phyloP scores from a whole-genome alignment of 805 yeast genomes.

The Lipomyces lipofer region DNA sequence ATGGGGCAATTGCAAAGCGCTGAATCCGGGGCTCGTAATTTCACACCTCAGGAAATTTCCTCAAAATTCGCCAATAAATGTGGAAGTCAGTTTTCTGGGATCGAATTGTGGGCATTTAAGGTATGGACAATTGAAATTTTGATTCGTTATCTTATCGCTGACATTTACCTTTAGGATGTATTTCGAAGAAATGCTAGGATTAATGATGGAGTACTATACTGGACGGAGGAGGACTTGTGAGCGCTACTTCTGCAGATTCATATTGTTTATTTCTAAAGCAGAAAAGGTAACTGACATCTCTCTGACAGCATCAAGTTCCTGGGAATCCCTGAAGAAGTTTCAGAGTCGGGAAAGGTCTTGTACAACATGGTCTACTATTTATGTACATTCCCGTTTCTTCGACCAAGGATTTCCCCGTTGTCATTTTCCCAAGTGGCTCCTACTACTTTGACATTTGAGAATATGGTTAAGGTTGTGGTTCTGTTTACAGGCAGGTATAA shows the following conservation, averaged over 20 bases:
- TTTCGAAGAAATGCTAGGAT: conserved; percentile 36
- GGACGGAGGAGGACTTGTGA: conserved; percentile 28
- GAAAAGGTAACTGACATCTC: background rate
- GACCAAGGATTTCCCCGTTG: conserved; percentile 34
- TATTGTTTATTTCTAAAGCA: too few relatives aligned
- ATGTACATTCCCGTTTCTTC: conserved; percentile 53
- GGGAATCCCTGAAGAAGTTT: conserved; percentile 41
- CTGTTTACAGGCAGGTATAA: conserved; percentile 48
- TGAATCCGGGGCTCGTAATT: conserved; percentile 8
- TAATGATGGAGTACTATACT: conserved; percentile 22
- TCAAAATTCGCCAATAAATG: conserved; percentile 40
- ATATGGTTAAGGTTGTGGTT: conserved; percentile 48
- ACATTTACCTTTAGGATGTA: conserved; percentile 18
- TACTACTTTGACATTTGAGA: conserved; percentile 42
- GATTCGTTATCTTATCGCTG: background rate
- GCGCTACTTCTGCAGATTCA: background rate
- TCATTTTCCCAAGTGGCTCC: conserved; percentile 26
- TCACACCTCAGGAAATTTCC: conserved; percentile 35
- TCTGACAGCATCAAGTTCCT: conserved; percentile 34
- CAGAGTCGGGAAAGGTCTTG: conserved; percentile 41
- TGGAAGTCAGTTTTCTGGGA: conserved; percentile 39
- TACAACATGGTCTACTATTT: conserved; percentile 47
- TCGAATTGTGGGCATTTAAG: conserved; percentile 42
- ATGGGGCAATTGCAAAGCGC: conserved; percentile 29
- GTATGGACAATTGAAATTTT: conserved; percentile 14